A percentile compares a stretch with the other conserved stretches of the same genome.
phyloP scores from a whole-genome alignment of 2,329 filamentous ascomycete genomes.

The Podosphaera fusca region DNA sequence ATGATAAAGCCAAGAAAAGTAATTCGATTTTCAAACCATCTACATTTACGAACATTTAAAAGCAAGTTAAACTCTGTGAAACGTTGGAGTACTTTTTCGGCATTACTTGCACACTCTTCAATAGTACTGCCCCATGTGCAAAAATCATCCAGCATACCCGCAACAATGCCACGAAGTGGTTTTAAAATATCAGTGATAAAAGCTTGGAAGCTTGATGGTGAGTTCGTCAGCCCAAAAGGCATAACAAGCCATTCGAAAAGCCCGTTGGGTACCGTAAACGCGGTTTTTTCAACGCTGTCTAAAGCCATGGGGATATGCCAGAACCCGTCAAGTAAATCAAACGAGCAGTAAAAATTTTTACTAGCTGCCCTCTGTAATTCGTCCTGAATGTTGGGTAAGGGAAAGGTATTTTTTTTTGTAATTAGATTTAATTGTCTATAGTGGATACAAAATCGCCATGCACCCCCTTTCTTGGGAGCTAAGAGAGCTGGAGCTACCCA shows the following conservation, averaged over 20 bases:
- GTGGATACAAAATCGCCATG: not conserved
- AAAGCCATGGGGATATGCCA: not conserved
- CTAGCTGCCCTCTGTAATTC: not conserved
- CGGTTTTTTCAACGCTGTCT: not conserved
- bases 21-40: not conserved
- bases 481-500: not conserved
- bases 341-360: not conserved
- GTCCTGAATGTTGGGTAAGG: not conserved
- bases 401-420: not conserved
- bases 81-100: not conserved
- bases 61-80: not conserved
- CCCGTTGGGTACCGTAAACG: not conserved
- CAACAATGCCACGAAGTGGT: not conserved
- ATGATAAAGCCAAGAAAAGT: constrained; percentile 1
- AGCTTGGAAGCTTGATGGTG: not conserved
- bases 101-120: not conserved
- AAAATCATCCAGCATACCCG: not conserved
- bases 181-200: not conserved
- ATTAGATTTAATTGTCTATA: not conserved
- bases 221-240: not conserved
- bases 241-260: constrained; percentile 1
- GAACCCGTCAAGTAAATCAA: not conserved
- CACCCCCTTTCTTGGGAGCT: not conserved
- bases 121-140: not conserved
- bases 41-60: not conserved